Evolutionary conservation across 2,329 filamentous ascomycete species (phyloP).

Genomic region (Nannizzia gypsea): DNA sequence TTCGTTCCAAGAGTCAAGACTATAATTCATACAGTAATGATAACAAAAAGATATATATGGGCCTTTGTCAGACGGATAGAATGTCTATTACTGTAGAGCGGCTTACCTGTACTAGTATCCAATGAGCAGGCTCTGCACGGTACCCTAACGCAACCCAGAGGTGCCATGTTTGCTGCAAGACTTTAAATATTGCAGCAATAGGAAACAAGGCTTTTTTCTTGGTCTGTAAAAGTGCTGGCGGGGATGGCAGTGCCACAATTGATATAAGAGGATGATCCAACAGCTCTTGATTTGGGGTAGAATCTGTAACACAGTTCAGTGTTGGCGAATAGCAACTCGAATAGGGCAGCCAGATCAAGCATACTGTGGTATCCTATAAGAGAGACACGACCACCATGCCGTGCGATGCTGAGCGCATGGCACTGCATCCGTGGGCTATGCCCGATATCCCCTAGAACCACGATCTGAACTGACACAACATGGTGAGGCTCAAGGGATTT

Average conservation of each 20-base stretch:
- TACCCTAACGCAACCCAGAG: slow-evolving; percentile 65
- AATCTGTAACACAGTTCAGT: slow-evolving; percentile 43
- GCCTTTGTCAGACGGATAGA: neutral
- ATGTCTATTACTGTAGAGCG: neutral
- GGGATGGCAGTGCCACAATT: slow-evolving; percentile 56
- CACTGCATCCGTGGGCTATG: slow-evolving; percentile 97
- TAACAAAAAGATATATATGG: neutral
- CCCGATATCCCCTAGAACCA: slow-evolving; percentile 91
- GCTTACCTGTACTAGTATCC: slow-evolving; percentile 68
- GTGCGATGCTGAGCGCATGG: slow-evolving; percentile 83
- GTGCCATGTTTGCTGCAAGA: slow-evolving; percentile 65
- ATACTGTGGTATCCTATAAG: slow-evolving; percentile 78
- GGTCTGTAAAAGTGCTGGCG: slow-evolving; percentile 55
- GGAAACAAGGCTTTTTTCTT: slow-evolving; percentile 64
- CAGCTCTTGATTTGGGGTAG: slow-evolving; percentile 67
- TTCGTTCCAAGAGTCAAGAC: neutral
- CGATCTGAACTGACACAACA: slow-evolving; percentile 36
- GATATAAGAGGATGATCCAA: slow-evolving; percentile 55
- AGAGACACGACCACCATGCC: slow-evolving; percentile 66
- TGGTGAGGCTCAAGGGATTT: neutral
- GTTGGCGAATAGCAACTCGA: neutral
- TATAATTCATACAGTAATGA: neutral
- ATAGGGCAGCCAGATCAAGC: slow-evolving; percentile 6
- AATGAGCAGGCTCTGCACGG: slow-evolving; percentile 58
- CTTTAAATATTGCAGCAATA: slow-evolving; percentile 68